A percentile compares a stretch with the other conserved stretches of the same genome.
Evolutionary conservation across 75 land plant genomes (phyloP).

Genomic region (Cunninghamia lanceolata): DNA sequence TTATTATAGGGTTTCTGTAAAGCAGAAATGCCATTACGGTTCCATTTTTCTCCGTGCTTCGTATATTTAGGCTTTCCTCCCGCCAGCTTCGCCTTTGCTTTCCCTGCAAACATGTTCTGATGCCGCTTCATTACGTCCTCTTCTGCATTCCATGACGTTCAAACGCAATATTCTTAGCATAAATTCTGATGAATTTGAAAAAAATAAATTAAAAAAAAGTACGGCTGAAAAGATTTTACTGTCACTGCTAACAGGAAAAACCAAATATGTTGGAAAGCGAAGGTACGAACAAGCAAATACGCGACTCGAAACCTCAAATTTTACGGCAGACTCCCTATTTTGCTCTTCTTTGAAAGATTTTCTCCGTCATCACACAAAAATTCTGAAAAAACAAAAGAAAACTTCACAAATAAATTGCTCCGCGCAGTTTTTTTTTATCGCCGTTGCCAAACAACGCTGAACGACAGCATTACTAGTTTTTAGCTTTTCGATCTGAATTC

Average conservation of each 20-base stretch:
- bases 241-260: too few relatives aligned
- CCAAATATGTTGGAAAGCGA: too few relatives aligned
- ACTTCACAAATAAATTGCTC: not conserved
- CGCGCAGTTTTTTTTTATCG: not conserved
- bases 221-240: not conserved
- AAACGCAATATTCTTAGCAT: not conserved
- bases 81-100: not conserved
- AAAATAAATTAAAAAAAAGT: not conserved
- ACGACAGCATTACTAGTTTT: not conserved
- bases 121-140: not conserved
- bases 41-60: not conserved
- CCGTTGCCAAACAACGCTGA: not conserved
- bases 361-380: not conserved
- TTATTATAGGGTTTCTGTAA: not conserved
- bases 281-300: not conserved
- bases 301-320: not conserved
- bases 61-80: constrained; percentile 4
- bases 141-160: not conserved
- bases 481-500: not conserved
- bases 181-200: not conserved
- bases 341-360: not conserved
- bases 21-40: not conserved
- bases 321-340: too few relatives aligned
- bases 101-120: not conserved
- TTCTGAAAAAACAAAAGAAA: not conserved